Evolutionary conservation across 257 asterid species (phyloP).

Genomic region (Petrea volubilis): DNA sequence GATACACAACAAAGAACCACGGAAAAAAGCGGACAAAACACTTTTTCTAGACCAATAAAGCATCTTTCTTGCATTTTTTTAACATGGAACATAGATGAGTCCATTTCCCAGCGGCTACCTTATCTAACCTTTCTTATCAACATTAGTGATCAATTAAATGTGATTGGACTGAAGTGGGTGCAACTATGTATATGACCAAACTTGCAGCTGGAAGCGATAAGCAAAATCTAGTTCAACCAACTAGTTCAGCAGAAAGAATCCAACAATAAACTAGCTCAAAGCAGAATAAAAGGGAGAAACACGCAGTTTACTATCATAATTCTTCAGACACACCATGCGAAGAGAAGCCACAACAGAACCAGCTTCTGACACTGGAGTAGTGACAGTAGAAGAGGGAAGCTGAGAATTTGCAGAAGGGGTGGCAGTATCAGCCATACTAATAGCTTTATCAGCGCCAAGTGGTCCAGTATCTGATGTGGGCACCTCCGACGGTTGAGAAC

Average conservation of each 20-base stretch:
- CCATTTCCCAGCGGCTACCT: background rate
- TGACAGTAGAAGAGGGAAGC: slow-evolving; percentile 41
- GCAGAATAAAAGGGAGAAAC: background rate
- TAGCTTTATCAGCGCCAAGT: slow-evolving; percentile 50
- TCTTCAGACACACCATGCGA: slow-evolving; percentile 63
- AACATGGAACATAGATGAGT: background rate
- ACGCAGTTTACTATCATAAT: background rate
- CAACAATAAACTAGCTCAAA: background rate
- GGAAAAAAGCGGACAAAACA: too few relatives aligned
- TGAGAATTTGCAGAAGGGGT: slow-evolving; percentile 58
- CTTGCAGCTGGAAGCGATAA: background rate
- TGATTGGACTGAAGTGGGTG: background rate
- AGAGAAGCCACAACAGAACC: slow-evolving; percentile 82
- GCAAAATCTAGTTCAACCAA: background rate
- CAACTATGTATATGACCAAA: background rate
- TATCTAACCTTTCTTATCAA: background rate
- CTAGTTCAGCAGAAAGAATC: slow-evolving; percentile 2
- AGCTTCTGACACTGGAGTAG: slow-evolving; percentile 68
- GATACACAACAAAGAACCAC: background rate
- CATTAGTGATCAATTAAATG: background rate
- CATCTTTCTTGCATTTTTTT: background rate
- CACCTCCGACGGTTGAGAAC: slow-evolving; percentile 45
- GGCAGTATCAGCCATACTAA: slow-evolving; percentile 39
- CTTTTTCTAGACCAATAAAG: background rate
- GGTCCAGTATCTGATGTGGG: slow-evolving; percentile 54